Percentiles rank a stretch among this genome's conserved stretches.
Conservation (phyloP, 768 basidiomycete genomes). For the Suillus weaverae region DNA sequence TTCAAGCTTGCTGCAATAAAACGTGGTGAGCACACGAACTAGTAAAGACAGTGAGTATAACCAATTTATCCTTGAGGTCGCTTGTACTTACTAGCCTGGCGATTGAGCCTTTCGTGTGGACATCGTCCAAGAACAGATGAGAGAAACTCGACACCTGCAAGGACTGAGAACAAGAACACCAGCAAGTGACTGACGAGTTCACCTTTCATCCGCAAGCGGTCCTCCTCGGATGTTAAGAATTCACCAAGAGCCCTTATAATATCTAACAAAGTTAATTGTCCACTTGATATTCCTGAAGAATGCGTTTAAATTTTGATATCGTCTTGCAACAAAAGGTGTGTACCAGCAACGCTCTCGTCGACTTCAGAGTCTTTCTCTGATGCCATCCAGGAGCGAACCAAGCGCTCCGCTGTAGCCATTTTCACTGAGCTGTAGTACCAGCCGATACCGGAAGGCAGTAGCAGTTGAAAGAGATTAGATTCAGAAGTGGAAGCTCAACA, state of each 20-base stretch:
- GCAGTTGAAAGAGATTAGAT: slow-evolving; percentile 3
- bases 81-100: slow-evolving; percentile 69
- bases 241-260: slow-evolving; percentile 87
- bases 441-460: background rate
- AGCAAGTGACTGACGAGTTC: slow-evolving; percentile 6
- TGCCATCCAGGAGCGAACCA: slow-evolving; percentile 73
- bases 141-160: slow-evolving; percentile 80
- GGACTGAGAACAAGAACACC: slow-evolving; percentile 7
- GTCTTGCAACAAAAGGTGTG: slow-evolving; percentile 31
- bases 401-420: slow-evolving; percentile 50
- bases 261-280: slow-evolving; percentile 61
- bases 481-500: slow-evolving; percentile 1
- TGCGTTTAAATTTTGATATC: slow-evolving; percentile 37
- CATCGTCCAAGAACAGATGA: slow-evolving; percentile 65
- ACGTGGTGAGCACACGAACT: slow-evolving; percentile 83
- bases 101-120: slow-evolving; percentile 64
- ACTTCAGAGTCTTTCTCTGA: slow-evolving; percentile 61
- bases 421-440: background rate
- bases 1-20: slow-evolving; percentile 85
- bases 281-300: slow-evolving; percentile 50
- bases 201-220: slow-evolving; percentile 80
- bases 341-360: slow-evolving; percentile 59
- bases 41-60: slow-evolving; percentile 8
- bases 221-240: slow-evolving; percentile 86
- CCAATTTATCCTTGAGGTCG: background rate